These are phyloP conservation scores for Incumbomyces lentus DNA, from an alignment of 2,329 filamentous ascomycete species.

Conservation along the genomic window DNA sequence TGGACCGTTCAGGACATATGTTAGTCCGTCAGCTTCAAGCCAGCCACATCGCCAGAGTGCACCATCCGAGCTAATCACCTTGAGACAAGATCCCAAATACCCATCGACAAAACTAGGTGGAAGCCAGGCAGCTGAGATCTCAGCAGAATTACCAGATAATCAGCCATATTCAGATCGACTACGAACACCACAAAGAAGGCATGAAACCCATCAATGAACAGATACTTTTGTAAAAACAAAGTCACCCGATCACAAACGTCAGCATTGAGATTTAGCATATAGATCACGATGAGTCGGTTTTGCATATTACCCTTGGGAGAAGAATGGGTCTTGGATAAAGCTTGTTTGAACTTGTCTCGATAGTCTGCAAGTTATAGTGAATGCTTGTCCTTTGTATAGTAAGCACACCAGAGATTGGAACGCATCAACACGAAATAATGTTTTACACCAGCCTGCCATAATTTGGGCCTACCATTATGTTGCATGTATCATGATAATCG, in stretches of 20 bases:
- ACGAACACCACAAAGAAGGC: not conserved
- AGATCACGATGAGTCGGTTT: not conserved
- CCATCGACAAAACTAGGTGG: constrained; percentile 8
- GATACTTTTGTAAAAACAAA: too few species aligned
- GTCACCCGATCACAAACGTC: not conserved
- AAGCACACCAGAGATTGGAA: too few species aligned
- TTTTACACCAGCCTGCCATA: too few species aligned
- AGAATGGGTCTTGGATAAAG: too few species aligned
- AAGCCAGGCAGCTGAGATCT: constrained; percentile 17
- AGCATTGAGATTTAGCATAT: not conserved
- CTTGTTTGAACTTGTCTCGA: too few species aligned
- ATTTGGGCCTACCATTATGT: too few species aligned
- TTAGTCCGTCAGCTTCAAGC: not conserved
- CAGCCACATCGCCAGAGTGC: not conserved
- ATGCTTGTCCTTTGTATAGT: too few species aligned
- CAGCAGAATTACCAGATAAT: constrained; percentile 15
- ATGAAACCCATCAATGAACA: not conserved
- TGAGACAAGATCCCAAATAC: not conserved
- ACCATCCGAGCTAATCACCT: not conserved
- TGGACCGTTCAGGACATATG: not conserved
- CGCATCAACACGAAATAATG: too few species aligned
- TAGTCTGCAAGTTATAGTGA: too few species aligned
- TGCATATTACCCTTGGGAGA: too few species aligned
- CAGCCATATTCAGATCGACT: not conserved
- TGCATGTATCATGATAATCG: too few species aligned